A percentile compares a stretch with the other conserved stretches of the same genome.
Evolutionary conservation across 257 asterid genomes (phyloP).

Genomic region (Fraxinus americana): DNA sequence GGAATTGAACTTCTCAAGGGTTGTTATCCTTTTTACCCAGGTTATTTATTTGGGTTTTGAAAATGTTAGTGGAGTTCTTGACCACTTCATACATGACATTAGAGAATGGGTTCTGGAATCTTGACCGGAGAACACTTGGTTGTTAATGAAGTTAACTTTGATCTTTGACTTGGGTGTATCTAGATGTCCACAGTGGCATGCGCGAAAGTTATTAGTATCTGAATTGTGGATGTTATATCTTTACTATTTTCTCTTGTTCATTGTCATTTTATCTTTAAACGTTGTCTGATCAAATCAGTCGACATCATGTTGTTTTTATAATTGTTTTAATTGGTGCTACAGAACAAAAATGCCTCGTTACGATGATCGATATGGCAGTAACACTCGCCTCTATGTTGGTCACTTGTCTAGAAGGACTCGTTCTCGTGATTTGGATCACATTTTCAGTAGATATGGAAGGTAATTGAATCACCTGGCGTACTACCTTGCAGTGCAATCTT

Average conservation of each 20-base stretch:
- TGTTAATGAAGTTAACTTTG: not conserved
- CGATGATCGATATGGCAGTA: slow-evolving; percentile 61
- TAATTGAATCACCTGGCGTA: slow-evolving; percentile 17
- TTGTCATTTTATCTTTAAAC: not conserved
- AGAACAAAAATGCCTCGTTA: slow-evolving; percentile 63
- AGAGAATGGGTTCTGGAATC: not conserved
- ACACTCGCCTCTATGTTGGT: slow-evolving; percentile 78
- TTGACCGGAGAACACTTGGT: not conserved
- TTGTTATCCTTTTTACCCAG: not conserved
- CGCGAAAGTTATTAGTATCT: not conserved
- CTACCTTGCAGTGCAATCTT: not conserved
- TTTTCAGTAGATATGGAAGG: slow-evolving; percentile 78
- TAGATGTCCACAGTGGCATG: too few relatives aligned
- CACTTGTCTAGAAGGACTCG: slow-evolving; percentile 78
- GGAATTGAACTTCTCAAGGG: not conserved
- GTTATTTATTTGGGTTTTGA: not conserved
- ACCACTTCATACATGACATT: not conserved
- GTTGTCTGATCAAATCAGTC: not conserved
- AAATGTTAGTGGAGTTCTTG: not conserved
- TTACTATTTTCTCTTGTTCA: not conserved
- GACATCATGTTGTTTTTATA: not conserved
- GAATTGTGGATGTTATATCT: not conserved
- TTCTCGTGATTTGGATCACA: slow-evolving; percentile 69
- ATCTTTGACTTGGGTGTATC: not conserved
- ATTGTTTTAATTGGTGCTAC: not conserved